phyloP scores from a whole-genome alignment of 2,329 filamentous ascomycete genomes.

The Davidsoniella eucalypti region DNA sequence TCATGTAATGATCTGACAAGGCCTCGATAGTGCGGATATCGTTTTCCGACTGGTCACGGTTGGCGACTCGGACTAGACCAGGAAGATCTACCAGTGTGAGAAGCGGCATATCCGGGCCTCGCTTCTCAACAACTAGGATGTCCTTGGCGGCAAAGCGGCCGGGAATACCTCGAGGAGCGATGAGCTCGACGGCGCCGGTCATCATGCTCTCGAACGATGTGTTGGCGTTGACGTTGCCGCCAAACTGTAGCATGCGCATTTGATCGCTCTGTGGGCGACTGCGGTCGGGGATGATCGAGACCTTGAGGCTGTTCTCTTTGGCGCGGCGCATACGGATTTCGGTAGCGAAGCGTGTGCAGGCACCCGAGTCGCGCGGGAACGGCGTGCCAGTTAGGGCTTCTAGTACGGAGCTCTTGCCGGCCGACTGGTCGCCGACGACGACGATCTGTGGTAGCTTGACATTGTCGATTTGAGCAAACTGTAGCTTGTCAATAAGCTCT shows the following conservation, averaged over 20 bases:
- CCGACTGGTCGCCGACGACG: conserved; percentile 47
- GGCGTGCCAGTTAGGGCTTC: conserved; percentile 46
- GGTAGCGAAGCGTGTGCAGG: conserved; percentile 46
- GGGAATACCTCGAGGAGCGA: conserved; percentile 32
- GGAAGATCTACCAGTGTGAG: conserved; percentile 46
- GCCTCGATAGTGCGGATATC: conserved; percentile 36
- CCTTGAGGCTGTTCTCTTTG: conserved; percentile 27
- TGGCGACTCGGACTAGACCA: conserved; percentile 38
- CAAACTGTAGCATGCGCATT: conserved; percentile 29
- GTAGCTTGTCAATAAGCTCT: conserved; percentile 40
- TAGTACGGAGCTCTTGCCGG: conserved; percentile 46
- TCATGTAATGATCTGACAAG: conserved; percentile 38
- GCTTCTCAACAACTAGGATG: conserved; percentile 41
- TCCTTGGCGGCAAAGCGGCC: conserved; percentile 35
- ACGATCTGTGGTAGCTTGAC: conserved; percentile 43
- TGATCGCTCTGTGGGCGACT: conserved; percentile 30
- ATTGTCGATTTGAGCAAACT: conserved; percentile 34
- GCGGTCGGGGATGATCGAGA: conserved; percentile 40
- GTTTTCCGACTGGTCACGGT: conserved; percentile 33
- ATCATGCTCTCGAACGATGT: conserved; percentile 34
- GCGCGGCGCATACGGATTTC: conserved; percentile 38
- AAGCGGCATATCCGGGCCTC: conserved; percentile 40
- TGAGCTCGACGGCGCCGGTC: conserved; percentile 32
- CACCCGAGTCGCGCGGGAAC: conserved; percentile 41
- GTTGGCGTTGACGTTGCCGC: conserved; percentile 27